A percentile compares a stretch with the other conserved stretches of the same genome.
phyloP scores from a whole-genome alignment of 805 yeast species.

The Kazachstania kunashirensis region DNA sequence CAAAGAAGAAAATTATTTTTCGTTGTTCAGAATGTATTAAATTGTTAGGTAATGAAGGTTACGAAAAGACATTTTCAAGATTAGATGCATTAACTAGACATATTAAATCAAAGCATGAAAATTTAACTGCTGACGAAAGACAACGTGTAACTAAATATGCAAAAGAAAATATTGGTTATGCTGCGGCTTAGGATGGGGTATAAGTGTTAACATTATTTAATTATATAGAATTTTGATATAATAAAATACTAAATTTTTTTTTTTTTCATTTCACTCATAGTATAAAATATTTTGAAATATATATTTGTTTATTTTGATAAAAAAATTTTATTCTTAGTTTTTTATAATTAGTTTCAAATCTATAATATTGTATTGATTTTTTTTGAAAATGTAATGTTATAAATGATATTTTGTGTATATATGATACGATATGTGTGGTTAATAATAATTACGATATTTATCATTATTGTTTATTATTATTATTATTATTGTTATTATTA shows the following conservation, averaged over 20 bases:
- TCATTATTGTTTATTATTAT: not conserved
- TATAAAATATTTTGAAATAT: too few relatives aligned
- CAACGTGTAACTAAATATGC: conserved; percentile 63
- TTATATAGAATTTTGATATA: not conserved
- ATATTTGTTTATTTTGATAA: too few relatives aligned
- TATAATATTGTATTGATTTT: too few relatives aligned
- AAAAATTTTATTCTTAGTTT: not conserved
- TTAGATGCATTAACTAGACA: conserved; percentile 93
- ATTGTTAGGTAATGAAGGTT: conserved; percentile 33
- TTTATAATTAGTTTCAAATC: not conserved
- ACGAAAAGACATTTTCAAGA: conserved; percentile 77
- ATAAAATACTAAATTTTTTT: not conserved
- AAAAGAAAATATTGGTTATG: conserved; percentile 64
- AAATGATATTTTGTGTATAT: too few relatives aligned
- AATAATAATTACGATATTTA: not conserved
- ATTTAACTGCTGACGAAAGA: conserved; percentile 44
- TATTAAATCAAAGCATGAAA: conserved; percentile 79
- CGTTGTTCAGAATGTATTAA: conserved; percentile 74
- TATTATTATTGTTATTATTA: not conserved
- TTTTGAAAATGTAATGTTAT: too few relatives aligned
- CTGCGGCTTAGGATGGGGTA: conserved; percentile 4
- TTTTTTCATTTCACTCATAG: not conserved
- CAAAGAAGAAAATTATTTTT: conserved; percentile 73
- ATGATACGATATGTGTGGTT: too few relatives aligned
- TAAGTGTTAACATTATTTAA: not conserved